Conservation (phyloP, 306 rosid genomes). For the Vigna mungo region DNA sequence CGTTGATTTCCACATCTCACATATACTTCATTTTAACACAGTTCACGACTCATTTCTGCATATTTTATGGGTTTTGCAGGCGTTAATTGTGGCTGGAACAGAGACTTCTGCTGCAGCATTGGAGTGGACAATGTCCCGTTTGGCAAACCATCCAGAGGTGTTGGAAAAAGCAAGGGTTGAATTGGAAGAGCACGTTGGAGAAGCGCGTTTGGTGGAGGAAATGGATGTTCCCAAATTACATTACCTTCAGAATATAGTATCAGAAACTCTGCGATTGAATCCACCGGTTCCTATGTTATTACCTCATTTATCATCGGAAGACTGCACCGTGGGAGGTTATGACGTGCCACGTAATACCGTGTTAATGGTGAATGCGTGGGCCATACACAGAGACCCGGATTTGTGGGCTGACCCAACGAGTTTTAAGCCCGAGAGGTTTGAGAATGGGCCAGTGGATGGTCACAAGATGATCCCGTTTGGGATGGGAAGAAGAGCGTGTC, state of each 20-base stretch:
- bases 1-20: no score
- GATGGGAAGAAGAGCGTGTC: constrained; percentile 49
- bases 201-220: constrained; percentile 53
- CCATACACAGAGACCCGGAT: constrained; percentile 60
- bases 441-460: neutral
- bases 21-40: no score
- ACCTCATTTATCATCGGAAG: constrained; percentile 57
- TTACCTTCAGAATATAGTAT: constrained; percentile 58
- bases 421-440: constrained; percentile 64
- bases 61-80: constrained; percentile 31
- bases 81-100: constrained; percentile 59
- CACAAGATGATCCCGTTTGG: constrained; percentile 53
- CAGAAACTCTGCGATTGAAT: constrained; percentile 56
- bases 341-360: constrained; percentile 55
- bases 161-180: neutral
- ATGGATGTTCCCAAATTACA: constrained; percentile 49
- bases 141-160: constrained; percentile 57
- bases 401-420: constrained; percentile 54
- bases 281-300: constrained; percentile 52
- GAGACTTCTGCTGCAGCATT: constrained; percentile 60
- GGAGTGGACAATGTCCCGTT: constrained; percentile 67
- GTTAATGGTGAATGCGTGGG: constrained; percentile 65
- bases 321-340: constrained; percentile 55
- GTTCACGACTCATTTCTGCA: no score
- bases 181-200: neutral